phyloP scores from a whole-genome alignment of 2,329 filamentous ascomycete genomes.

The Trichophyton verrucosum region DNA sequence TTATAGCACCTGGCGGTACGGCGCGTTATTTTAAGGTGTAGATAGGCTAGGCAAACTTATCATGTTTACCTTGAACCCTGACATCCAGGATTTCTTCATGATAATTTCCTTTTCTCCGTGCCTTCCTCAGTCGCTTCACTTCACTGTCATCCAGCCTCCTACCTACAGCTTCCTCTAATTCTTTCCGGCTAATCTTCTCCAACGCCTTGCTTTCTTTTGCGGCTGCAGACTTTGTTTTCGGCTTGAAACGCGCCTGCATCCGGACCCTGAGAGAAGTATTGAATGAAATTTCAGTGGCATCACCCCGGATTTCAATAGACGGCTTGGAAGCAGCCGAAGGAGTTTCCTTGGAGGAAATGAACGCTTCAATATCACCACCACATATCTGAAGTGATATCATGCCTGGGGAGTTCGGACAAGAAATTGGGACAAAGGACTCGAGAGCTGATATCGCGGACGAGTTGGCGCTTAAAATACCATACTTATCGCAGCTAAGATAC shows the following conservation, averaged over 20 bases:
- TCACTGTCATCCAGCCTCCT: slow-evolving; percentile 70
- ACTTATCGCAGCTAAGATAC: slow-evolving; percentile 76
- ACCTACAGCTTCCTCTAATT: slow-evolving; percentile 72
- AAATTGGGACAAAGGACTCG: slow-evolving; percentile 64
- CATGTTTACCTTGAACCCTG: slow-evolving; percentile 85
- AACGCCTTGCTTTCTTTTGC: slow-evolving; percentile 70
- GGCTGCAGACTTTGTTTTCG: slow-evolving; percentile 51
- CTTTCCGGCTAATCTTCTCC: slow-evolving; percentile 73
- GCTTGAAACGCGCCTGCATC: slow-evolving; percentile 94
- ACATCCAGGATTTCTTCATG: slow-evolving; percentile 76
- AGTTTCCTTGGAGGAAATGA: slow-evolving; percentile 49
- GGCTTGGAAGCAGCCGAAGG: slow-evolving; percentile 35
- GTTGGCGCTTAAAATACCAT: slow-evolving; percentile 62
- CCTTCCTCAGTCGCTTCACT: slow-evolving; percentile 68
- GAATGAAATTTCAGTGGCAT: slow-evolving; percentile 55
- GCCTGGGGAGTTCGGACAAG: slow-evolving; percentile 50
- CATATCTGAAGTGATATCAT: slow-evolving; percentile 62
- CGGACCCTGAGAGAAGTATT: slow-evolving; percentile 65
- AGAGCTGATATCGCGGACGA: slow-evolving; percentile 71
- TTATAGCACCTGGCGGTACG: background rate
- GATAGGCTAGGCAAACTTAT: slow-evolving; percentile 50
- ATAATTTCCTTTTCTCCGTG: slow-evolving; percentile 75
- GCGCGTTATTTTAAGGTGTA: background rate
- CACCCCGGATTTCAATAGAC: slow-evolving; percentile 58
- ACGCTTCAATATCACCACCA: slow-evolving; percentile 49